Conservation (phyloP, 306 rosid genomes). For the Pyrus pyrifolia region DNA sequence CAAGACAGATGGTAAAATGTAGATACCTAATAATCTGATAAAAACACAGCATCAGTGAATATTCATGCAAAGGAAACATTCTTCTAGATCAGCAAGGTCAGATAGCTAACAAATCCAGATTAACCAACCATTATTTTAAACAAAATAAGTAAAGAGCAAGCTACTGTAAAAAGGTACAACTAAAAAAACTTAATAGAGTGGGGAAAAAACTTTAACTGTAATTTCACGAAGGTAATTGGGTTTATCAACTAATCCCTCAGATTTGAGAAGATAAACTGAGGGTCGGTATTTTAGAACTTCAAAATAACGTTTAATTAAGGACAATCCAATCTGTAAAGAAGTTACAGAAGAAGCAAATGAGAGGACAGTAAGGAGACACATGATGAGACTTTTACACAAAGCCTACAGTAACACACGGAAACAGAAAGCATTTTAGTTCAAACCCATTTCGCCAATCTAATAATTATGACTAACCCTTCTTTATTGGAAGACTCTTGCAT, state of each 20-base stretch:
- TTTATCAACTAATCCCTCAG: not conserved
- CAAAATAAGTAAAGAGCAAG: not conserved
- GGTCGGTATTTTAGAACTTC: not conserved
- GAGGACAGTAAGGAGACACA: not conserved
- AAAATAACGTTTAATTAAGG: not conserved
- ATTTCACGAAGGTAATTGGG: not conserved
- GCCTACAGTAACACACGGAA: too few relatives aligned
- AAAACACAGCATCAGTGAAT: conserved; percentile 6
- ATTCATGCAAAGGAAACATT: not conserved
- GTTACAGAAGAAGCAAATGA: not conserved
- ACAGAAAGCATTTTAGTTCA: too few relatives aligned
- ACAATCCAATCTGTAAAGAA: not conserved
- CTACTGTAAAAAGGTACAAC: not conserved
- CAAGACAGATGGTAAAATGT: conserved; percentile 13
- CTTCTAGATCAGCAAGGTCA: not conserved
- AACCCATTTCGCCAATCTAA: too few relatives aligned
- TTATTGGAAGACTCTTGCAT: not conserved
- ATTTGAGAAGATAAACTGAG: not conserved
- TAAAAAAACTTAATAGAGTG: not conserved
- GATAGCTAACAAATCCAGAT: not conserved
- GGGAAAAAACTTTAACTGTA: not conserved
- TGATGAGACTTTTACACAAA: too few relatives aligned
- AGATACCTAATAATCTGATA: conserved; percentile 11
- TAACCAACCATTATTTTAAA: not conserved
- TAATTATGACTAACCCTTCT: not conserved